Percentiles rank a stretch among this genome's conserved stretches.
Conservation (phyloP, 805 yeast genomes). For the Candida maesae region DNA sequence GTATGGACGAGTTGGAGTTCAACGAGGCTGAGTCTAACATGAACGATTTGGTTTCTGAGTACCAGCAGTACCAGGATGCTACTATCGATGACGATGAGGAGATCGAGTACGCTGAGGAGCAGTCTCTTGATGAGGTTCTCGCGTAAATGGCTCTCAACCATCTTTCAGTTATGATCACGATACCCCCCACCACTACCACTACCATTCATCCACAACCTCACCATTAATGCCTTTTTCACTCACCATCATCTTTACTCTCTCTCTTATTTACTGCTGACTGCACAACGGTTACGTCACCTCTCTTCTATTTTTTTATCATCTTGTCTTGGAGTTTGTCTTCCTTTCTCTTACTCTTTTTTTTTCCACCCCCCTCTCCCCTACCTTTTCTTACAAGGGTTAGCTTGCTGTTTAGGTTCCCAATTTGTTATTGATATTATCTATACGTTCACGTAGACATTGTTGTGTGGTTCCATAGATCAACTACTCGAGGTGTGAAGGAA, state of each 20-base stretch:
- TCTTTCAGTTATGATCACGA: slow-evolving; percentile 5
- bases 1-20: slow-evolving; percentile 99
- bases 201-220: neutral
- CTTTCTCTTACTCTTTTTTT: neutral
- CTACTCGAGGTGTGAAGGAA: too few species aligned
- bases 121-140: slow-evolving; percentile 29
- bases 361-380: too few species aligned
- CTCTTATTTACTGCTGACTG: neutral
- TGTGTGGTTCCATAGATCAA: too few species aligned
- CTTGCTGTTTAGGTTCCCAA: slow-evolving; percentile 1
- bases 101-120: slow-evolving; percentile 29
- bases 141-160: slow-evolving; percentile 16
- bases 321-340: neutral
- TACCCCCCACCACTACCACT: slow-evolving; percentile 7
- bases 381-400: neutral
- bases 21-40: slow-evolving; percentile 97
- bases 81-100: slow-evolving; percentile 73
- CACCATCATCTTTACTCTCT: neutral
- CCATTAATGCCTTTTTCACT: neutral
- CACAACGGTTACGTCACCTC: neutral
- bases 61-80: slow-evolving; percentile 94
- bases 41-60: slow-evolving; percentile 96
- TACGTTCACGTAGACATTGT: too few species aligned
- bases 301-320: neutral
- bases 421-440: neutral